A percentile compares a stretch with the other conserved stretches of the same genome.
phyloP scores from a whole-genome alignment of 108 stramenopile genomes.

The Schizochytrium sp. region DNA sequence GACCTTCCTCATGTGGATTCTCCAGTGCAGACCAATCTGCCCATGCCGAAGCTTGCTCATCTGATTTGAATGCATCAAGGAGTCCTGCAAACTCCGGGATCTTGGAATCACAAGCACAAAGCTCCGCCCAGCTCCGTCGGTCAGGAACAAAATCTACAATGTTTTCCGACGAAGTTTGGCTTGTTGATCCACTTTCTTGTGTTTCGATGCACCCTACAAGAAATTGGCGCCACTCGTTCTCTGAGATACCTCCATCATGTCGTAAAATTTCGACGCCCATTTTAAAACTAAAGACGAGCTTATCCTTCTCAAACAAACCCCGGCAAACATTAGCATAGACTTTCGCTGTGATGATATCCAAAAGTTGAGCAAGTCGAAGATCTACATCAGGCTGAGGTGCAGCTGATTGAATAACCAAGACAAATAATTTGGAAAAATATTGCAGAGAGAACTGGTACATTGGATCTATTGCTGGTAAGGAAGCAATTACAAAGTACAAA shows the following conservation, averaged over 20 bases:
- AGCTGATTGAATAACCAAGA: constrained; percentile 66
- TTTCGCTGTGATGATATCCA: constrained; percentile 71
- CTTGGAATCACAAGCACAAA: not conserved
- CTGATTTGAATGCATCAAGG: not conserved
- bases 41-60: not conserved
- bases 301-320: constrained; percentile 71
- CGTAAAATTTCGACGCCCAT: constrained; percentile 61
- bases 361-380: constrained; percentile 68
- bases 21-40: constrained; percentile 4
- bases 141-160: constrained; percentile 59
- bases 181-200: not conserved
- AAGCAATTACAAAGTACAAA: constrained; percentile 77
- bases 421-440: constrained; percentile 74
- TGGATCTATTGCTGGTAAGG: constrained; percentile 72
- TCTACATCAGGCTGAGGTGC: constrained; percentile 67
- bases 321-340: constrained; percentile 76
- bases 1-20: constrained; percentile 64
- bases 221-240: constrained; percentile 71
- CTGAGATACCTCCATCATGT: constrained; percentile 34
- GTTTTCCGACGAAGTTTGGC: not conserved
- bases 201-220: constrained; percentile 64
- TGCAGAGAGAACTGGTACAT: constrained; percentile 81
- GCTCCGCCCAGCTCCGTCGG: constrained; percentile 61
- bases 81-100: constrained; percentile 65
- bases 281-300: constrained; percentile 67